phyloP scores from a whole-genome alignment of 768 basidiomycete species.

The Russula griseocarnosa region DNA sequence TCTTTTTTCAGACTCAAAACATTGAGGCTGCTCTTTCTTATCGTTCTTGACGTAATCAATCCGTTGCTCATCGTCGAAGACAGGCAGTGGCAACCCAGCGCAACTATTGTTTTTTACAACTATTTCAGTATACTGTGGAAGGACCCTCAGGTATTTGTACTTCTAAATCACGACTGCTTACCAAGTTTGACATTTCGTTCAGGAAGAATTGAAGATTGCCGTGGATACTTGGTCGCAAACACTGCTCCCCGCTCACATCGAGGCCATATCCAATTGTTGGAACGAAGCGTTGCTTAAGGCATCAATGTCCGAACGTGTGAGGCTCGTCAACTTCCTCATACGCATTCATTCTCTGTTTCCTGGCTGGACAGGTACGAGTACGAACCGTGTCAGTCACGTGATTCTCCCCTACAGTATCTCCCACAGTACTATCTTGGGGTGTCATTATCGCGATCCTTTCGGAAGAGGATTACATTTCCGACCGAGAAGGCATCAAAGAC shows the following conservation, averaged over 20 bases:
- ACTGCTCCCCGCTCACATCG: slow-evolving; percentile 61
- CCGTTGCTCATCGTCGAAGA: slow-evolving; percentile 59
- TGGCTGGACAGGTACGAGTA: slow-evolving; percentile 64
- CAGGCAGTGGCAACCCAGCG: slow-evolving; percentile 62
- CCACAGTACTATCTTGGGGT: slow-evolving; percentile 61
- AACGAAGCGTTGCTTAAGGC: slow-evolving; percentile 54
- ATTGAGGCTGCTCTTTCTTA: slow-evolving; percentile 54
- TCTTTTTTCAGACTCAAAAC: slow-evolving; percentile 46
- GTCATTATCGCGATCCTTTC: slow-evolving; percentile 53
- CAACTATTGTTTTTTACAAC: slow-evolving; percentile 53
- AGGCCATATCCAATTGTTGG: slow-evolving; percentile 65
- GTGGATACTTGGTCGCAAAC: slow-evolving; percentile 56
- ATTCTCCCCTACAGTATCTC: background rate
- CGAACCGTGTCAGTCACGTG: slow-evolving; percentile 6
- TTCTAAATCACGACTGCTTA: background rate
- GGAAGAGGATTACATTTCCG: slow-evolving; percentile 50
- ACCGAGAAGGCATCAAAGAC: slow-evolving; percentile 39
- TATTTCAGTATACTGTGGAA: slow-evolving; percentile 64
- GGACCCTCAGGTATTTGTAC: slow-evolving; percentile 50
- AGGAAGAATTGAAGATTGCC: slow-evolving; percentile 68
- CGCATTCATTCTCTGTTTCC: slow-evolving; percentile 69
- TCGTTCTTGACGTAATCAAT: slow-evolving; percentile 62
- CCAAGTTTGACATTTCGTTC: background rate
- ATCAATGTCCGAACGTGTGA: slow-evolving; percentile 53
- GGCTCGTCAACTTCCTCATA: slow-evolving; percentile 57